Conservation (phyloP, 1,284 basidiomycete genomes). For the Puccinia coronata region DNA sequence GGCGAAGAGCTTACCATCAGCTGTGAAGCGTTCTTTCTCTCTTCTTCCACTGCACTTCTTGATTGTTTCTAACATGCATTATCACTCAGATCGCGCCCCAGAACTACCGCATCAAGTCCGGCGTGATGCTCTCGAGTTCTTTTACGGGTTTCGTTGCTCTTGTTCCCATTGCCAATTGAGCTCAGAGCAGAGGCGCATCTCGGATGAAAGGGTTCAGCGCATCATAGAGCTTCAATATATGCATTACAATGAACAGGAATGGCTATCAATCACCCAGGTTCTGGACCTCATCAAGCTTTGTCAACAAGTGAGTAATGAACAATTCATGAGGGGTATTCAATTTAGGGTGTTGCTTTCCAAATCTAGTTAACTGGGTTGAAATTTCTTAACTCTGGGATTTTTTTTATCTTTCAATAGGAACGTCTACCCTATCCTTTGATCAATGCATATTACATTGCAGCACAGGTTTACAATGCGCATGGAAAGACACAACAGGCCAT, state of each 20-base stretch:
- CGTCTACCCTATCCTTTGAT: neutral
- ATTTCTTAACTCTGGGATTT: neutral
- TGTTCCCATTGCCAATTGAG: slow-evolving; percentile 38
- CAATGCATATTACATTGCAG: slow-evolving; percentile 5
- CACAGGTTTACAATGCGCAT: slow-evolving; percentile 23
- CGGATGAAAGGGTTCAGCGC: slow-evolving; percentile 1
- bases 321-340: neutral
- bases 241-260: neutral
- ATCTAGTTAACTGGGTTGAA: neutral
- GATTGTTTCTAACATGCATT: neutral
- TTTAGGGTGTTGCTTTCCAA: neutral
- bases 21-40: neutral
- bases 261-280: neutral
- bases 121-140: neutral
- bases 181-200: neutral
- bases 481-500: slow-evolving; percentile 14
- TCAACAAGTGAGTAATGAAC: neutral
- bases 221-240: slow-evolving; percentile 15
- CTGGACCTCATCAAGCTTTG: neutral
- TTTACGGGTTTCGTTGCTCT: slow-evolving; percentile 25
- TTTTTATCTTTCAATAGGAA: slow-evolving; percentile 2
- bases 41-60: no score
- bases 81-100: neutral
- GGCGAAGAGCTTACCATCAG: slow-evolving; percentile 39
- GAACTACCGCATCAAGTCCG: neutral